These are phyloP conservation scores for Boehmeria nivea DNA, from an alignment of 306 rosid genomes.

Conservation along the genomic window DNA sequence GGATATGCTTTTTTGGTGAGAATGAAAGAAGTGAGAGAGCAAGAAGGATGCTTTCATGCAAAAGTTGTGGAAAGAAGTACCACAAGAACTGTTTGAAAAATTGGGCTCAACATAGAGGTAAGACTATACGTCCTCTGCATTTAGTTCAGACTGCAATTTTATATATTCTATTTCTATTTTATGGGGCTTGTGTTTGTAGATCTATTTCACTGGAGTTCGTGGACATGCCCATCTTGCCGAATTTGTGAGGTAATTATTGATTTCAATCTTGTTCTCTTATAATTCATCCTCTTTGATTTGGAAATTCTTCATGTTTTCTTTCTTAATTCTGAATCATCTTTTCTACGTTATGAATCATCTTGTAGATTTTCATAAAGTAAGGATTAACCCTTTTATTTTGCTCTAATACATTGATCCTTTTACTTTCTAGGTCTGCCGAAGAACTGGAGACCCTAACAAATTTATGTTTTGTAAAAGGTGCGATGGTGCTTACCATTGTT, in stretches of 20 bases:
- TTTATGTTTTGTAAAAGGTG: slow-evolving; percentile 99
- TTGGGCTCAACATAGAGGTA: slow-evolving; percentile 95
- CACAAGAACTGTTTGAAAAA: slow-evolving; percentile 87
- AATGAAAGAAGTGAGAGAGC: slow-evolving; percentile 84
- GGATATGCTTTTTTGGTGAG: slow-evolving; percentile 88
- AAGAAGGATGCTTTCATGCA: slow-evolving; percentile 88
- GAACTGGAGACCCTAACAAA: slow-evolving; percentile 93
- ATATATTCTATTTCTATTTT: slow-evolving; percentile 4
- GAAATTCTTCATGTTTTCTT: not conserved
- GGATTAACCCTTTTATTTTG: not conserved
- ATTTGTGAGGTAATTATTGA: slow-evolving; percentile 44
- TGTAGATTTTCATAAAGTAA: not conserved
- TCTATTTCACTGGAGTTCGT: slow-evolving; percentile 60
- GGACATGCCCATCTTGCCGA: slow-evolving; percentile 61
- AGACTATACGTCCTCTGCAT: slow-evolving; percentile 7
- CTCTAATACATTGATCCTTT: slow-evolving; percentile 9
- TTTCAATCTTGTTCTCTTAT: not conserved
- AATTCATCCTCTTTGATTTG: not conserved
- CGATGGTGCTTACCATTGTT: slow-evolving; percentile 97
- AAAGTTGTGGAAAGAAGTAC: slow-evolving; percentile 88
- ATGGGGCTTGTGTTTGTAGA: slow-evolving; percentile 30
- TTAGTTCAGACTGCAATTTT: not conserved
- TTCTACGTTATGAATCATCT: not conserved
- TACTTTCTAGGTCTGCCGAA: slow-evolving; percentile 72
- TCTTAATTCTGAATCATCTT: not conserved